Evolutionary conservation across 345 rosid species (phyloP), one percentile per base, ranked within the genome.

Genomic region (Jatropha curcas): DNA sequence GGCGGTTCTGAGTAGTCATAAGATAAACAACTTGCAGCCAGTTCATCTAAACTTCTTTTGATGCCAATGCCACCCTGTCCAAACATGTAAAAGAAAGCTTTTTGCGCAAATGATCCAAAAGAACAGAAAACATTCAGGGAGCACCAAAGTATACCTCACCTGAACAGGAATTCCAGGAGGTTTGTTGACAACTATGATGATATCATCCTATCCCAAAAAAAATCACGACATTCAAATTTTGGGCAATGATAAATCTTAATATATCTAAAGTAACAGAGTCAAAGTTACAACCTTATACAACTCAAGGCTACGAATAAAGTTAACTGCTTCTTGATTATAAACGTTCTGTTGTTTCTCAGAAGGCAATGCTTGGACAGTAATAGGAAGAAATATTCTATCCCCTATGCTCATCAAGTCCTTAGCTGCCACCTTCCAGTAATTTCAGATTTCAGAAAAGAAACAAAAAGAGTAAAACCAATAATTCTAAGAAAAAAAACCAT

Each of bases 161-260:
- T 95, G 98, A 80, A 92, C 99, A 57, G 98, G 90, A 89, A 95
- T 60, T 76, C 99, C 94, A 2, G 89, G 92, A 65, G 99, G 98
- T 61, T 92, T 95, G 76, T 95, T 91, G 78, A 95, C 58, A 56
- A 85, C 94, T 72, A 95, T 82, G 78, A 92, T 88, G 33, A 90
- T 80, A 3, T 88, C 70, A 81, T 95, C 99, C 99, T 92, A 81
- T 24, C 77, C 69, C 68, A 14, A 75, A 62, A 77, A 75, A 72
- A 46, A 69, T 19, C 5, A n/a, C n/a, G n/a, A n/a, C n/a, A 65
- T 16, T 52, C 66, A 71, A 69, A 70, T 4, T 70, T 48, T 43
- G 4, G 33, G 61, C 7, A 5, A 72, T 4, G 11, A 67, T 22
- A 60, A 46, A 72, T n/a, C 50, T 45, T 4, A 60, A 68, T 10